These are phyloP conservation scores for Biancaea sappan DNA, from an alignment of 306 rosid species.

Conservation along the genomic window DNA sequence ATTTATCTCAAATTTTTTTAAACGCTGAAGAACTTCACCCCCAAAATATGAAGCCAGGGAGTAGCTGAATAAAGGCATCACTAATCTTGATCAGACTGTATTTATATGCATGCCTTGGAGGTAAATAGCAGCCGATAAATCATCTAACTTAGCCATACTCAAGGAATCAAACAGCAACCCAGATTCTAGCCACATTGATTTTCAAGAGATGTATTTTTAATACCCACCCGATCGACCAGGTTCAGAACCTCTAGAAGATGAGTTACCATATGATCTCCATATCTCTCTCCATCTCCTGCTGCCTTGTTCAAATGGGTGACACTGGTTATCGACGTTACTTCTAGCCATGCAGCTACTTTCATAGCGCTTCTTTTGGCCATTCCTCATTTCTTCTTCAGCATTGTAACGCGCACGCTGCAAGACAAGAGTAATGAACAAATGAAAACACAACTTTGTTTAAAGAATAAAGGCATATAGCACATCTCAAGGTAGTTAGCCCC, in stretches of 20 bases:
- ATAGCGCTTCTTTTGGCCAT: conserved; percentile 65
- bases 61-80: conserved; percentile 14
- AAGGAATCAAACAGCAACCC: conserved; percentile 26
- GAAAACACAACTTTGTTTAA: conserved; percentile 13
- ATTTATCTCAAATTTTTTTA: neutral
- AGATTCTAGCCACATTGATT: conserved; percentile 33
- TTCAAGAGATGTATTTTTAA: conserved; percentile 38
- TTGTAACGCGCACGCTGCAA: conserved; percentile 82
- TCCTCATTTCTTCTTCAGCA: conserved; percentile 89
- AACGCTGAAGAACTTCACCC: conserved; percentile 13
- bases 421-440: conserved; percentile 13
- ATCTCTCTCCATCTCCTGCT: conserved; percentile 74
- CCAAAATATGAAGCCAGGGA: conserved; percentile 9
- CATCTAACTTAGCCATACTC: conserved; percentile 34
- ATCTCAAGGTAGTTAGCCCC: neutral
- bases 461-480: neutral
- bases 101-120: conserved; percentile 11
- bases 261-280: conserved; percentile 59
- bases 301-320: conserved; percentile 65
- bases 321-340: conserved; percentile 59
- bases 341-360: conserved; percentile 66
- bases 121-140: conserved; percentile 27
- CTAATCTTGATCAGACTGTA: neutral
- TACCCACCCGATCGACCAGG: conserved; percentile 57
- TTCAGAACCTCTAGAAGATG: conserved; percentile 60